phyloP scores from a whole-genome alignment of 163 green algal genomes.

The Trebouxia gelatinosa region DNA sequence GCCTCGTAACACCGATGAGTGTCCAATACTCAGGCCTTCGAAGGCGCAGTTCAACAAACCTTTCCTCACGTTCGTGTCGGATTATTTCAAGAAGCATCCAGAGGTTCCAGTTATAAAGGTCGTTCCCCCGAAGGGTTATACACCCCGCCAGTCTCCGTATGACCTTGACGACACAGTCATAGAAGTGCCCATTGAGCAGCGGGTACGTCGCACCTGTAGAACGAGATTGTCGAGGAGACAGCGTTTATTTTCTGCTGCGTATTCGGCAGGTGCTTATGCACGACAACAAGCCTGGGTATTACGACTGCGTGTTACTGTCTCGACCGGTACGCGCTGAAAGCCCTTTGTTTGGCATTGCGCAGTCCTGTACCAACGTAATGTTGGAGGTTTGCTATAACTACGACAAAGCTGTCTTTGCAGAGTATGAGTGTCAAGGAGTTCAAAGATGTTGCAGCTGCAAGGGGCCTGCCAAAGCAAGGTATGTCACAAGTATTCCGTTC shows the following conservation, averaged over 20 bases:
- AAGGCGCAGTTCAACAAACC: conserved; percentile 69
- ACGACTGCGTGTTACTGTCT: conserved; percentile 17
- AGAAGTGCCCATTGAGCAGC: conserved; percentile 79
- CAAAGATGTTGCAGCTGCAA: background rate
- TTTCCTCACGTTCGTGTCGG: conserved; percentile 66
- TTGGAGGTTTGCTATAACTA: background rate
- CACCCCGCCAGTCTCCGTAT: conserved; percentile 40
- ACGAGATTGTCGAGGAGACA: background rate
- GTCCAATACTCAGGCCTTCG: conserved; percentile 60
- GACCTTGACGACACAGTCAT: conserved; percentile 72
- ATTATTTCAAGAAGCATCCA: conserved; percentile 68
- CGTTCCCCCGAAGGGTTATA: conserved; percentile 60
- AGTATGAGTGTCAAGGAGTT: conserved; percentile 10
- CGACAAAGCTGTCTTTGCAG: background rate
- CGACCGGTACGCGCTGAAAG: background rate
- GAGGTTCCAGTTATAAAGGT: conserved; percentile 79
- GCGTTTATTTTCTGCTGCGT: background rate
- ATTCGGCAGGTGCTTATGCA: conserved; percentile 5
- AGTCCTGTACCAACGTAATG: no score
- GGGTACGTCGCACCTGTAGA: conserved; percentile 40
- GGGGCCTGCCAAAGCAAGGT: background rate
- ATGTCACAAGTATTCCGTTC: no score
- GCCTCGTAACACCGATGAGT: no score
- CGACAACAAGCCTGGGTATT: conserved; percentile 11
- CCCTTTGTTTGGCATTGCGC: background rate